A percentile compares a stretch with the other conserved stretches of the same genome.
These are phyloP conservation scores for Calonectria hawksworthii DNA, from an alignment of 2,329 filamentous ascomycete genomes.

Conservation along the genomic window DNA sequence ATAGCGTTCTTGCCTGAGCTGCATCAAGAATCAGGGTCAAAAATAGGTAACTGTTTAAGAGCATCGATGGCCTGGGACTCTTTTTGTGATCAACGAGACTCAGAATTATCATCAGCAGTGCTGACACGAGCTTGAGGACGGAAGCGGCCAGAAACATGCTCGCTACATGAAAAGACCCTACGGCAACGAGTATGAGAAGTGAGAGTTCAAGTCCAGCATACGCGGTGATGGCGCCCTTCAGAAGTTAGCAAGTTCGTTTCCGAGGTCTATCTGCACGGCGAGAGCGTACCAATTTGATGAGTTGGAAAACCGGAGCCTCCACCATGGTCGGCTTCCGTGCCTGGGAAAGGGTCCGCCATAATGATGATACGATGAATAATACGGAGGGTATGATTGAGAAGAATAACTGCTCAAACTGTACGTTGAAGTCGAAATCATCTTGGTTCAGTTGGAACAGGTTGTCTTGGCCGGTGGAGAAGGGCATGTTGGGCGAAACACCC, in stretches of 20 bases:
- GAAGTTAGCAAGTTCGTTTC: too few relatives aligned
- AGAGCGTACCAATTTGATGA: slow-evolving; percentile 19
- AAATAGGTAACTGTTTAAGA: slow-evolving; percentile 56
- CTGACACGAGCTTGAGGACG: slow-evolving; percentile 15
- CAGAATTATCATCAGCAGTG: slow-evolving; percentile 10
- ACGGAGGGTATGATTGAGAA: slow-evolving; percentile 25
- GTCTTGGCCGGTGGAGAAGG: slow-evolving; percentile 10
- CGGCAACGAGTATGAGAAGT: slow-evolving; percentile 19
- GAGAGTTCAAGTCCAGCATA: slow-evolving; percentile 24
- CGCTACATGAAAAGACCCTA: slow-evolving; percentile 16
- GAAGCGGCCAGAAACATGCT: slow-evolving; percentile 17
- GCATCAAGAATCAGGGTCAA: slow-evolving; percentile 57
- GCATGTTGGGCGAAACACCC: not conserved
- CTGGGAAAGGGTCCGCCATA: slow-evolving; percentile 23
- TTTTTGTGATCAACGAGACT: slow-evolving; percentile 45
- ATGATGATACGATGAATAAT: slow-evolving; percentile 19
- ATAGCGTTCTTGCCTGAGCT: slow-evolving; percentile 56
- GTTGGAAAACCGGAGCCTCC: slow-evolving; percentile 21
- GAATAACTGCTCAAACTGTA: slow-evolving; percentile 23
- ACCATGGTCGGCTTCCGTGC: slow-evolving; percentile 24
- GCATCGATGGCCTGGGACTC: slow-evolving; percentile 55
- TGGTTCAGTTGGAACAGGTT: slow-evolving; percentile 18
- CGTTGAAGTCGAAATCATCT: slow-evolving; percentile 22
- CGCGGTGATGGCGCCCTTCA: slow-evolving; percentile 5
- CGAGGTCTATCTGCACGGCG: too few relatives aligned